Evolutionary conservation across 768 basidiomycete species (phyloP), one percentile per base, ranked within the genome.

Genomic region (Russula sp.): DNA sequence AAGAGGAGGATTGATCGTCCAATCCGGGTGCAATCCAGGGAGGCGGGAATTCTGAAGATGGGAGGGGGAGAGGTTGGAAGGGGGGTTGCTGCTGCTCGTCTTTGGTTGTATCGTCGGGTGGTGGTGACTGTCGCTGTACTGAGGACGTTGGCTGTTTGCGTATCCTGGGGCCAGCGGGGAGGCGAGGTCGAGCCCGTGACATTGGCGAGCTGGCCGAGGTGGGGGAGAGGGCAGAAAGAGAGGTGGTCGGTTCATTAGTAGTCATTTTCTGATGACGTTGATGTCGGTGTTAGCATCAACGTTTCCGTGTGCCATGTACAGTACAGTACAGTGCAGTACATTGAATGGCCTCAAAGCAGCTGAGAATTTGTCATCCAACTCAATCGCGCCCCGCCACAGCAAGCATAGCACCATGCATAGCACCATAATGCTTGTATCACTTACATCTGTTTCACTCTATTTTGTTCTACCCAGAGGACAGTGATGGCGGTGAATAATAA

Each of bases 121-220:
- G 1, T 22, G 35, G 1, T 3, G 34, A 2, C 11, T 34, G 9
- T 22, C 20, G 50, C 10, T 36, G 34, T 8, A 18, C 34, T 3
- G 43, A 55, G 2, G 36, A 22, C 1, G 62, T 42, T 29, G 25
- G 25, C 46, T 35, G 45, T 43, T 63, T 63, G 34, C 39, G 62
- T 5, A 57, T 63, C 42, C 62, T 53, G 1, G 62, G 62, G 9
- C 62, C 62, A 54, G 57, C 57, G 22, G 62, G 62, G 47, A 63
- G 62, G 7, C 62, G 62, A 55, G 62, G 62, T 1, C 62, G 62
- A 45, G 57, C 32, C 9, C 62, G 62, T 7, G 51, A 22, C 46
- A 54, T 51, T 25, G 61, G 51, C 1, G 45, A 52, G 20, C 47
- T 45, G 25, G 34, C 48, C 5, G 38, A 32, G 32, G 36, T 7